phyloP scores from a whole-genome alignment of 371 early-diverging fungal species.

The Mucor mucedo region DNA sequence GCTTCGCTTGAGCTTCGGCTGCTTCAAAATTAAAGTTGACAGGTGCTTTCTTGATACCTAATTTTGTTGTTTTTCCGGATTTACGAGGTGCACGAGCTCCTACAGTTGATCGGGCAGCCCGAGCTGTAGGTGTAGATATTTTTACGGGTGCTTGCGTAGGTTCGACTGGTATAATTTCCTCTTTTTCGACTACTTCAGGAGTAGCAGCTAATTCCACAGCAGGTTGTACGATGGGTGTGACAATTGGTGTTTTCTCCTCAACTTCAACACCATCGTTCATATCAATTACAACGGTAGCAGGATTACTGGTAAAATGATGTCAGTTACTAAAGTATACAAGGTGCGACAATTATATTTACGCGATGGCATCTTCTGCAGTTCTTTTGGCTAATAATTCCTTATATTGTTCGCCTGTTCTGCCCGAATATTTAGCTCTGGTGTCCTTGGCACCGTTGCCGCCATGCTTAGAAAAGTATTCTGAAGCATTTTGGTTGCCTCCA shows the following conservation, averaged over 20 bases:
- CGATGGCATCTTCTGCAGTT: slow-evolving; percentile 76
- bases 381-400: slow-evolving; percentile 81
- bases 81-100: slow-evolving; percentile 40
- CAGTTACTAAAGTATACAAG: background rate
- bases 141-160: slow-evolving; percentile 10
- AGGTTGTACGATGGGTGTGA: slow-evolving; percentile 11
- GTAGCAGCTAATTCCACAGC: slow-evolving; percentile 3
- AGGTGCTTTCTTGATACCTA: slow-evolving; percentile 81
- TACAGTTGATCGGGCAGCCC: slow-evolving; percentile 34
- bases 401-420: slow-evolving; percentile 79
- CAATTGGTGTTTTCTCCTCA: slow-evolving; percentile 4
- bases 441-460: slow-evolving; percentile 67
- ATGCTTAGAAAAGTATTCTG: slow-evolving; percentile 81
- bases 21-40: slow-evolving; percentile 89
- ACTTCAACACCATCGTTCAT: slow-evolving; percentile 24
- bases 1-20: slow-evolving; percentile 88
- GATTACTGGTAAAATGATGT: slow-evolving; percentile 28
- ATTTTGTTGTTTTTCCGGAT: slow-evolving; percentile 69
- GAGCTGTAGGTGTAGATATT: slow-evolving; percentile 24
- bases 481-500: slow-evolving; percentile 81
- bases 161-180: background rate
- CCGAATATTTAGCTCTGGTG: slow-evolving; percentile 84
- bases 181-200: background rate
- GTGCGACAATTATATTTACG: slow-evolving; percentile 37
- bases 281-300: slow-evolving; percentile 44